Conservation (phyloP, 2,329 filamentous ascomycete species). For the Fusarium sarcochroum region DNA sequence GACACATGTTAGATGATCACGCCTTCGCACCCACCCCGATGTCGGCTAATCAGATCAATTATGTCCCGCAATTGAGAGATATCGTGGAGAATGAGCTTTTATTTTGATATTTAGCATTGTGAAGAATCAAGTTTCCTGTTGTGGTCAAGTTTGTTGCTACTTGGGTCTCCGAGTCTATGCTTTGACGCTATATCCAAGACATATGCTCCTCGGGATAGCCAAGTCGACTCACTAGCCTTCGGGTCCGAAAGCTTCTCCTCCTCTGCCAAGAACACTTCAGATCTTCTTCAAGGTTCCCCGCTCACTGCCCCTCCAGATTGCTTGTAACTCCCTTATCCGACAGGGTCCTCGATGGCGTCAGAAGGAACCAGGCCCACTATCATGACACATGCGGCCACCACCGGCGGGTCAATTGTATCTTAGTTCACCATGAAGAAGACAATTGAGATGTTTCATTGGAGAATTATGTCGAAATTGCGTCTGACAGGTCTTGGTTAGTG, state of each 20-base stretch:
- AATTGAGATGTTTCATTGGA: slow-evolving; percentile 5
- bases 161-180: not conserved
- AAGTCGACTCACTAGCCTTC: not conserved
- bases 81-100: not conserved
- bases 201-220: not conserved
- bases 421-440: not conserved
- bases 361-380: slow-evolving; percentile 25
- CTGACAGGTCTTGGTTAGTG: slow-evolving; percentile 2
- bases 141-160: no score
- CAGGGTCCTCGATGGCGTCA: slow-evolving; percentile 43
- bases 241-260: not conserved
- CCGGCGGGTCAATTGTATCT: slow-evolving; percentile 30
- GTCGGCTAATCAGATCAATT: slow-evolving; percentile 37
- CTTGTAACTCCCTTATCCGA: slow-evolving; percentile 5
- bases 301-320: slow-evolving; percentile 23
- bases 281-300: slow-evolving; percentile 15
- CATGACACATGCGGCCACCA: slow-evolving; percentile 31
- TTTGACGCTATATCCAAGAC: not conserved
- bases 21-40: slow-evolving; percentile 45
- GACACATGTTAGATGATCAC: slow-evolving; percentile 45
- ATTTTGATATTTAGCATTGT: not conserved
- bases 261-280: not conserved
- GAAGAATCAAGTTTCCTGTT: not conserved
- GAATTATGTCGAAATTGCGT: slow-evolving; percentile 11
- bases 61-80: slow-evolving; percentile 1